phyloP scores from a whole-genome alignment of 768 basidiomycete species.

The Auriscalpium microsporum region DNA sequence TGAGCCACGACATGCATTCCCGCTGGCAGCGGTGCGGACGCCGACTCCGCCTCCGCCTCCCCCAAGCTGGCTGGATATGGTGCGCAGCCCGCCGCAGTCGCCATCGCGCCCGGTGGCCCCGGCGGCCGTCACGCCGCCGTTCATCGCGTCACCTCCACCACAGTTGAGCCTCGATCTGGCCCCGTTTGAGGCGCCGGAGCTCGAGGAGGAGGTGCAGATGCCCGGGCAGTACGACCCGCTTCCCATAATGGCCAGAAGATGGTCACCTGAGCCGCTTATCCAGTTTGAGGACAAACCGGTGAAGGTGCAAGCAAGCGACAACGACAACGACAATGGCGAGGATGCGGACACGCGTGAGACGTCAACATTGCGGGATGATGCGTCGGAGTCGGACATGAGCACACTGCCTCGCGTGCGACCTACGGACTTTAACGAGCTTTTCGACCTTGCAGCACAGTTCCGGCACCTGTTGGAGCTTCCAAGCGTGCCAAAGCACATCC shows the following conservation, averaged over 20 bases:
- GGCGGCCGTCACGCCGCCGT: too few species aligned
- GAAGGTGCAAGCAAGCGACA: not conserved
- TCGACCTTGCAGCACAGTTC: slow-evolving; percentile 15
- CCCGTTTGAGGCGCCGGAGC: not conserved
- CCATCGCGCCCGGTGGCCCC: too few species aligned
- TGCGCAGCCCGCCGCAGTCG: too few species aligned
- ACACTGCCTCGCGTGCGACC: slow-evolving; percentile 14
- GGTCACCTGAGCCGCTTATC: not conserved
- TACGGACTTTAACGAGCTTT: slow-evolving; percentile 14
- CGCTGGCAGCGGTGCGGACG: too few species aligned
- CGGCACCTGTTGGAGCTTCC: slow-evolving; percentile 14
- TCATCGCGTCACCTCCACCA: not conserved
- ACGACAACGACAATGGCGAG: not conserved
- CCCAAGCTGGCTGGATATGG: too few species aligned
- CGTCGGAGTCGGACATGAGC: not conserved
- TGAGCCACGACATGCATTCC: too few species aligned
- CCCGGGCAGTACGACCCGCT: not conserved
- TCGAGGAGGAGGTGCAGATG: not conserved
- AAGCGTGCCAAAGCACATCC: slow-evolving; percentile 1
- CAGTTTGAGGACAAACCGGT: not conserved
- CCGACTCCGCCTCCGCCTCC: too few species aligned
- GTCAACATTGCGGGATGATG: not conserved
- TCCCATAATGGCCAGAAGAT: not conserved
- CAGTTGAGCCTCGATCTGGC: not conserved
- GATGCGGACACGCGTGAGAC: not conserved